Base-by-base conservation (phyloP, 1,284 basidiomycete species). In the Trichosporon coremiiforme region DNA sequence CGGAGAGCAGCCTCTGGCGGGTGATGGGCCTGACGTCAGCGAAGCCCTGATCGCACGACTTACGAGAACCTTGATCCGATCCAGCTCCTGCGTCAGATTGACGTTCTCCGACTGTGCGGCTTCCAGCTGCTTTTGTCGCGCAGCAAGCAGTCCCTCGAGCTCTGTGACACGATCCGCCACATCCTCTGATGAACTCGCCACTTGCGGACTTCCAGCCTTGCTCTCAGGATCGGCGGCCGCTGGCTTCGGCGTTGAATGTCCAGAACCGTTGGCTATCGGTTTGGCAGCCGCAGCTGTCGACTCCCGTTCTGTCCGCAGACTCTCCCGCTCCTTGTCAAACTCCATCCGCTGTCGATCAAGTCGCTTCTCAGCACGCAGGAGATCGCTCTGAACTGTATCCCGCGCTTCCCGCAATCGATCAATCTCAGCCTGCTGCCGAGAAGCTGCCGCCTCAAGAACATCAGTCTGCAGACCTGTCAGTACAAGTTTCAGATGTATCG, bases 321-420 rank as follows among this genome's bases (percentile, higher is more conserved):
- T 87, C 73, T 83, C 82, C 72, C 78, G 77, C 65, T 85, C 86
- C 69, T 85, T 84, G 71, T 82, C 86, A 1, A 88, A 87, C 70
- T 85, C 86, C 79, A 91, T 93, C 76, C 86, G 87, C 66, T 90
- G 79, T 50, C 91, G 87, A 77, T 94, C 93, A 62, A 89, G 79
- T n/a, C 89, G 88, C 73, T 87, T 90, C 83, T 94, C 90, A 0
- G 89, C 87, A 6, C 85, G 83, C 6, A 87, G 78, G 31, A 94
- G 87, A 57, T 89, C 87, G 45, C 86, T 85, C 67, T 87, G 86
- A 70, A 87, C 87, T 68, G 81, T 80, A 66, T 90, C 87, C 65
- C 86, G 88, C 71, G 89, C 86, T 22, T 84, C 80, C 74, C 88
- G 85, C 0, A 86, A 83, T 66, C 90, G 87, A 47, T 86, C 84